Percentiles rank a stretch among this genome's conserved stretches.
Conservation (phyloP, 768 basidiomycete genomes). For the Pseudohyphozyma bogoriensis region DNA sequence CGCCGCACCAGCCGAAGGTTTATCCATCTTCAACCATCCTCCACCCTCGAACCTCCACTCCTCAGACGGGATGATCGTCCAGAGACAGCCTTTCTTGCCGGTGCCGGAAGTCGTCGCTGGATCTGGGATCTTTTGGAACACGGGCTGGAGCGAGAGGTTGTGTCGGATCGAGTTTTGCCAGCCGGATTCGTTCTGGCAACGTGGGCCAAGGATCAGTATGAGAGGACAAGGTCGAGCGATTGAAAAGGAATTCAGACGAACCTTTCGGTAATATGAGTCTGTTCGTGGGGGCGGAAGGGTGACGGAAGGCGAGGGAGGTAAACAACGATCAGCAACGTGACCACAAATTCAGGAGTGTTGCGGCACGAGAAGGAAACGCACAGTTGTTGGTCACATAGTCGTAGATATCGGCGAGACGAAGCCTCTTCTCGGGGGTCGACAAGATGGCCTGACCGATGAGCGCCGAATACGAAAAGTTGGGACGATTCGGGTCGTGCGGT, state of each 20-base stretch:
- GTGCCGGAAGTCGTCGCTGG: neutral
- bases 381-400: constrained; percentile 91
- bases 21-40: constrained; percentile 1
- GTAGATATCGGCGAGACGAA: constrained; percentile 93
- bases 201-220: no score
- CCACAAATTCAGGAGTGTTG: neutral
- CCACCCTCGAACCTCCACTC: constrained; percentile 3
- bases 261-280: constrained; percentile 6
- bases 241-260: no score
- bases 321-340: neutral
- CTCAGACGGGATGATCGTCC: neutral
- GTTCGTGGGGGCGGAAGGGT: neutral
- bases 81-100: constrained; percentile 4
- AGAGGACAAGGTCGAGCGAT: no score
- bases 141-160: constrained; percentile 60
- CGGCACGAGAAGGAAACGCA: constrained; percentile 46
- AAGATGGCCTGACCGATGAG: constrained; percentile 89
- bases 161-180: constrained; percentile 98
- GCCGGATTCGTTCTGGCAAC: constrained; percentile 76
- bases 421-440: constrained; percentile 67
- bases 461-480: constrained; percentile 82
- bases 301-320: neutral
- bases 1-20: neutral
- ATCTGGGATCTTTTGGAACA: constrained; percentile 2
- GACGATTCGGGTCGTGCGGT: constrained; percentile 36